Evolutionary conservation across 768 basidiomycete genomes (phyloP), one percentile per base, ranked within the genome.

Genomic region (Leccinum disarticulatum): DNA sequence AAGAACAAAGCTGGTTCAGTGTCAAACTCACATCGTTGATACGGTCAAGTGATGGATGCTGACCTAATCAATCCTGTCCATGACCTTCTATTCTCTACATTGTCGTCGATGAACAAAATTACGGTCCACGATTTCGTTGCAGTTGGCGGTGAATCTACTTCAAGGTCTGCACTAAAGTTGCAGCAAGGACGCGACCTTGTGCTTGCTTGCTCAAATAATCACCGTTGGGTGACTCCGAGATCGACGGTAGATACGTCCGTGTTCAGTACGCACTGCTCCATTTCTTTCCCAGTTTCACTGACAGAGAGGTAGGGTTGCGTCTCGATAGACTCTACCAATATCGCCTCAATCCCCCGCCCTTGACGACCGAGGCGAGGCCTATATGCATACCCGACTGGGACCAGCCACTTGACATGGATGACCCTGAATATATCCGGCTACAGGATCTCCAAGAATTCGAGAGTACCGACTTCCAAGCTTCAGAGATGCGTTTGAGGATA

Each of bases 391-490:
- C 71, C 36, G 77, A 78, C 51, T 84, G 83, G 83, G 79, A 76
- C 10, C 66, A 67, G 22, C 64, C 62, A 8, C 62, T 68, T 7
- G 50, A 69, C 25, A 58, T 61, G 13, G 67, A 70, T 27, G 73
- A 72, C n/a, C 60, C 72, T 14, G 81, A 82, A 49, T 31, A 76
- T 31, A 77, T 76, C 53, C 61, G 60, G 31, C 52, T 81, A 15
- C 60, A 67, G 22, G 76, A 77, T 19, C 70, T 85, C 58, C 77
- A 79, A 49, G 80, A 81, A 15, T 85, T 83, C 55, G 52, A 71
- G 47, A 73, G 66, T 27, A 76, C 77, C 19, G 68, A 78, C 57
- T 67, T 79, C 43, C 55, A 52, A 41, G 48, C 49, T 36, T 52
- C 46, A 54, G 15, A 67, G 41, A 51, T 57, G 46, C 49, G 28